Percentiles rank a stretch among this genome's conserved stretches.
Conservation (phyloP, 441 rosid species). For the Oxalis stricta region DNA sequence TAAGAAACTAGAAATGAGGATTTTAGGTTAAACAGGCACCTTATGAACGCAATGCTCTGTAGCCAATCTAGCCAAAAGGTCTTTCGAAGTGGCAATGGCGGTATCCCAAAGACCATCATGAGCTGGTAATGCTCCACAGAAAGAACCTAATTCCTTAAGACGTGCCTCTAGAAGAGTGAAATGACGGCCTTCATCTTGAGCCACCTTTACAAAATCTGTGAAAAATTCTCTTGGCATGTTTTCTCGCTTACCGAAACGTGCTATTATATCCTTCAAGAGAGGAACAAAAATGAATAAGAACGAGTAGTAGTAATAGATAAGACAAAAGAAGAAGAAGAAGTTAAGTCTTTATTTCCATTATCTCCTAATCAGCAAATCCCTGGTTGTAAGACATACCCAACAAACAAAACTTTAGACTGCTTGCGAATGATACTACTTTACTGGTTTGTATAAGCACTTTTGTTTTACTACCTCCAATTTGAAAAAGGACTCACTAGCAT, state of each 20-base stretch:
- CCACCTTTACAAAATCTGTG: slow-evolving; percentile 75
- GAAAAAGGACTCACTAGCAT: too few species aligned
- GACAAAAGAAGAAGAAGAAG: not conserved
- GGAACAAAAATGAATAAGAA: not conserved
- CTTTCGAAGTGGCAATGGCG: slow-evolving; percentile 60
- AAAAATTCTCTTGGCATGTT: slow-evolving; percentile 87
- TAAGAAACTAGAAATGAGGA: not conserved
- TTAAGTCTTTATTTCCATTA: too few species aligned
- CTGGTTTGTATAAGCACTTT: too few species aligned
- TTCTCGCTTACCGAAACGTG: slow-evolving; percentile 80
- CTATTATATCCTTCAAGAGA: slow-evolving; percentile 62
- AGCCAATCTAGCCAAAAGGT: slow-evolving; percentile 68
- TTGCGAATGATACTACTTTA: too few species aligned
- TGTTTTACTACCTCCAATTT: too few species aligned
- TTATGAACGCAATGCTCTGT: slow-evolving; percentile 83
- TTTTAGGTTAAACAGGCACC: slow-evolving; percentile 22
- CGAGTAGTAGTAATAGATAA: not conserved
- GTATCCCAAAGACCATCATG: slow-evolving; percentile 92
- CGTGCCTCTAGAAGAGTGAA: slow-evolving; percentile 64
- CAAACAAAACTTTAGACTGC: too few species aligned
- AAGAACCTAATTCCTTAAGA: slow-evolving; percentile 56
- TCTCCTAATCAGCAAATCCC: too few species aligned
- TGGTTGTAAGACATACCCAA: too few species aligned
- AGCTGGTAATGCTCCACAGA: slow-evolving; percentile 74
- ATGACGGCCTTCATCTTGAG: slow-evolving; percentile 87